A percentile compares a stretch with the other conserved stretches of the same genome.
phyloP scores from a whole-genome alignment of 441 rosid species.

The Omphalea diandra region DNA sequence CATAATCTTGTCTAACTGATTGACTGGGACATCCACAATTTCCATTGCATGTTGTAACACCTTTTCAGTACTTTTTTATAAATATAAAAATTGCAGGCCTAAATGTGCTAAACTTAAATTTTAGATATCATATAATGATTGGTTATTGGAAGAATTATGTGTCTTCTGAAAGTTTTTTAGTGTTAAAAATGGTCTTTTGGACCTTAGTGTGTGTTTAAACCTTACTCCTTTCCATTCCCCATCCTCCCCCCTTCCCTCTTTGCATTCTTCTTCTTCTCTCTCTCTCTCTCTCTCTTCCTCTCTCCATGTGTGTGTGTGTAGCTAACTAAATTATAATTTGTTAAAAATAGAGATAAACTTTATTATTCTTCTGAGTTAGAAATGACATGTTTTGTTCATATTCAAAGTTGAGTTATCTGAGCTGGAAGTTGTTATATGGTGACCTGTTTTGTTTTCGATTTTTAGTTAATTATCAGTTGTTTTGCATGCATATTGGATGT shows the following conservation, averaged over 20 bases:
- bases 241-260: background rate
- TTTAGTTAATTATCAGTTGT: no score
- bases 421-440: no score
- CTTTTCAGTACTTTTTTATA: background rate
- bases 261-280: background rate
- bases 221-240: background rate
- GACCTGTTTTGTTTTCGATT: no score
- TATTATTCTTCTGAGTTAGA: background rate
- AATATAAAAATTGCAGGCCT: background rate
- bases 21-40: background rate
- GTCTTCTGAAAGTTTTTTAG: background rate
- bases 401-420: background rate
- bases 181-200: background rate
- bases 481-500: background rate
- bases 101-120: background rate
- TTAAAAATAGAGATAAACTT: background rate
- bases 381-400: background rate
- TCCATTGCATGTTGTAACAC: background rate
- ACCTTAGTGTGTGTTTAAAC: background rate
- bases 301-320: background rate
- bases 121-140: background rate
- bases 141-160: background rate
- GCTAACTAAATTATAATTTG: background rate
- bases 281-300: no score
- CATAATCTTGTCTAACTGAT: background rate